These are phyloP conservation scores for Aspergillus sp. DNA, from an alignment of 2,329 filamentous ascomycete species.

Conservation along the genomic window DNA sequence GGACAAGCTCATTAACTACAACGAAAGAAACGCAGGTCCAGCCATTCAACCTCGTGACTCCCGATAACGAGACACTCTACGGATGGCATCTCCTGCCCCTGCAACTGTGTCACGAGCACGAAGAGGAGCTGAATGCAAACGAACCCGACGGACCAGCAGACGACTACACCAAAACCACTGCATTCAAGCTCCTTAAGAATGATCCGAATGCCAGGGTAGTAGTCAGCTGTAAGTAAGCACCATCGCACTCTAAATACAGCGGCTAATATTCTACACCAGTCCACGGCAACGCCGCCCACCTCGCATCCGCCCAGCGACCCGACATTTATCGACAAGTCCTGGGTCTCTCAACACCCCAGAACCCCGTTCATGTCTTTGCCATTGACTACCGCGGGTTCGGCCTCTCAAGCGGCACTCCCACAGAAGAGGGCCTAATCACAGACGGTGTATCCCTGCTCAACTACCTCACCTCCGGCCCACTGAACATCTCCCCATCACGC, in stretches of 20 bases:
- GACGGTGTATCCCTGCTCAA: constrained; percentile 74
- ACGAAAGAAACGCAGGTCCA: constrained; percentile 77
- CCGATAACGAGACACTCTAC: constrained; percentile 76
- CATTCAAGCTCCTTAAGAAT: constrained; percentile 53
- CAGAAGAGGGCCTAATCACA: constrained; percentile 76
- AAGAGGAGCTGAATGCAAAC: constrained; percentile 60
- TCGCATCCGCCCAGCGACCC: constrained; percentile 76
- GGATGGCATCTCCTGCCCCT: constrained; percentile 89
- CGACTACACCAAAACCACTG: constrained; percentile 51
- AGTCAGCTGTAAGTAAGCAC: constrained; percentile 51
- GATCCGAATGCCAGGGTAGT: constrained; percentile 56
- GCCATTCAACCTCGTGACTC: constrained; percentile 74
- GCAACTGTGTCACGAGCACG: constrained; percentile 71
- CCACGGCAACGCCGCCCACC: constrained; percentile 75
- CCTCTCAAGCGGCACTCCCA: constrained; percentile 74
- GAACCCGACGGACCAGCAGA: constrained; percentile 53
- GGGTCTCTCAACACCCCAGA: constrained; percentile 65
- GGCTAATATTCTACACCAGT: constrained; percentile 23
- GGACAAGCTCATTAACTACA: constrained; percentile 16
- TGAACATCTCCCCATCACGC: constrained; percentile 66
- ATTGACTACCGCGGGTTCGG: constrained; percentile 92
- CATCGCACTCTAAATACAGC: neutral
- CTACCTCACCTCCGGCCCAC: constrained; percentile 59
- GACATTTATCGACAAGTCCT: constrained; percentile 76
- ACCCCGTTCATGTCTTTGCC: constrained; percentile 72